Evolutionary conservation across 768 basidiomycete genomes (phyloP).

Genomic region (Tremella fuciformis): DNA sequence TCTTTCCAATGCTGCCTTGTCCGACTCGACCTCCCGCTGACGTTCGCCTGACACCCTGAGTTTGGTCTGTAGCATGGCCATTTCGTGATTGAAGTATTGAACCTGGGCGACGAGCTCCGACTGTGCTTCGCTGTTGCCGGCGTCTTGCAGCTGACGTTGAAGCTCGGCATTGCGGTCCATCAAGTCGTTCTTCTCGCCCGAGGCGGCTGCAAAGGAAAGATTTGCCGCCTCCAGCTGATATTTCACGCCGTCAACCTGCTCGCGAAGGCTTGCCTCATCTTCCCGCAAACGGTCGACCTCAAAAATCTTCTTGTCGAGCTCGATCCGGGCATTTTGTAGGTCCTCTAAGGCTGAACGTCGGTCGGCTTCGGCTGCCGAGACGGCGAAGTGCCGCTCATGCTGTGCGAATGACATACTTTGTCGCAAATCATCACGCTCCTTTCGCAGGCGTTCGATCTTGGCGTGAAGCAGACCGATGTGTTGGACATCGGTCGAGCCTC

Average conservation of each 20-base stretch:
- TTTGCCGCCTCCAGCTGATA: slow-evolving; percentile 8
- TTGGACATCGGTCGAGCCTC: background rate
- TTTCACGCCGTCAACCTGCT: slow-evolving; percentile 6
- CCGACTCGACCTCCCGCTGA: slow-evolving; percentile 1
- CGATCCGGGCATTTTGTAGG: slow-evolving; percentile 16
- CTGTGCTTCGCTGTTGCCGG: background rate
- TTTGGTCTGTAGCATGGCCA: slow-evolving; percentile 1
- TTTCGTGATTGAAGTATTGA: slow-evolving; percentile 1
- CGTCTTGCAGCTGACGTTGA: background rate
- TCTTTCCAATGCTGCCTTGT: background rate
- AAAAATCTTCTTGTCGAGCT: slow-evolving; percentile 15
- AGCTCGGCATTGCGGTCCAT: slow-evolving; percentile 10
- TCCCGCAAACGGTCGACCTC: slow-evolving; percentile 4
- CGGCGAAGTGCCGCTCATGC: slow-evolving; percentile 43
- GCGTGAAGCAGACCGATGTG: slow-evolving; percentile 19
- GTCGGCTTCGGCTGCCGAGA: slow-evolving; percentile 34
- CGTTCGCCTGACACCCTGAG: background rate
- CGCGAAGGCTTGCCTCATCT: slow-evolving; percentile 6
- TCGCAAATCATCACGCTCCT: slow-evolving; percentile 48
- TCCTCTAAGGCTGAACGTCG: slow-evolving; percentile 29
- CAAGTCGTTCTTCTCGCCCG: slow-evolving; percentile 18
- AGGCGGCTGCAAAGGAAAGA: slow-evolving; percentile 12
- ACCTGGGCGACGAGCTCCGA: background rate
- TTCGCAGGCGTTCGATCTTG: slow-evolving; percentile 45
- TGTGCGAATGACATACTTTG: slow-evolving; percentile 43